Base-by-base conservation (phyloP, 805 yeast genomes). In the Torulaspora indica region DNA sequence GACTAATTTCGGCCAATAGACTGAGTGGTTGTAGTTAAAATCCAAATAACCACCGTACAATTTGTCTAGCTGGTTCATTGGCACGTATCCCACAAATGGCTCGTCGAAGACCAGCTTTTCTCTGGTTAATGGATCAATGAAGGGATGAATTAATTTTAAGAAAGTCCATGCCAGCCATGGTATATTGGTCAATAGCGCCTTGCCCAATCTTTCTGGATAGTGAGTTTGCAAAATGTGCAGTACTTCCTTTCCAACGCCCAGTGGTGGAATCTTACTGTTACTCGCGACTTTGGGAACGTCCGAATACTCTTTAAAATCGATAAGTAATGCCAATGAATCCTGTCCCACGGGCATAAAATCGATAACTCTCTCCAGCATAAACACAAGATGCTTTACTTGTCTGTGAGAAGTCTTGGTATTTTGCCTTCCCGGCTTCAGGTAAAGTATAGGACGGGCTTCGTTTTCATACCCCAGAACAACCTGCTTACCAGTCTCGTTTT, bases 271-370 rank as follows among this genome's bases (percentile, higher is more conserved):
- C 60, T 85, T 87, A 46, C 83, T 76, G 42, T 57, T 52, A 70
- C 80, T 63, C 73, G 74, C 27, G 69, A 74, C 58, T 60, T 70
- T 74, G 44, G 86, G 84, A 13, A 69, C 73, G 44, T 70, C 75
- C 10, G 68, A 63, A 47, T 87, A 81, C 14, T 85, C 81, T 66
- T 91, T 87, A 68, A 93, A 91, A 66, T 93, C 98, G 52, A 93
- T 91, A 51, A 95, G 71, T 42, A 93, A 69, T 1, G 98, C 96
- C 42, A 93, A 71, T 9, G 95, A 83, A 61, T 91, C 98, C 67
- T 93, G 98, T 17, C 98, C 98, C 0, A 88, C 75, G 1, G 97
- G 96, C 97, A 93, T 91, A 65, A 78, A 86, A 64, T 89, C 95
- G 45, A 91, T 90, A 34, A 85, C 95, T 47, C 90, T 75, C 66